Base-by-base conservation (phyloP, 2,329 filamentous ascomycete species). In the Tolypocladium amazonense region DNA sequence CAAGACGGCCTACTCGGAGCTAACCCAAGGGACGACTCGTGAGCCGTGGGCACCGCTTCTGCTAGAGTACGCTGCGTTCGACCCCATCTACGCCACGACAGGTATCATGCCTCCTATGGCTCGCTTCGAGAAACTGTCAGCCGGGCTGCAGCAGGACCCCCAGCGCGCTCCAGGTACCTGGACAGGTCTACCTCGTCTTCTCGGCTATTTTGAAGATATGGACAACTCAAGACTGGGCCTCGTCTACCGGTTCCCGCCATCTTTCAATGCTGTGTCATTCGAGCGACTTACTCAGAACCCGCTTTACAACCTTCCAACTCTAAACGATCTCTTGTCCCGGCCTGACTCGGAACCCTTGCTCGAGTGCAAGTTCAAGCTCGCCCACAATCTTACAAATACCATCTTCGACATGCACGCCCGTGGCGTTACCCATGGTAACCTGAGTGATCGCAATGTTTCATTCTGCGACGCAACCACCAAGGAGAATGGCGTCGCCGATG, bases 121-220 rank as follows among this genome's bases (percentile, higher is more conserved):
- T n/a, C 78, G 81, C 7, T 87, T 88, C 62, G 85, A 87, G 69
- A 85, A 81, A 67, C 73, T 88, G 18, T 85, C 81, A 18, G 76
- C 81, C 5, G 83, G 80, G 0, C 74, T 88, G 15, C 84, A 81
- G 66, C 76, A 78, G 27, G 79, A 81, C 58, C 76, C 81, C 0
- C 80, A 80, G 53, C 75, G 78, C 25, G 76, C 78, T 1, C 79
- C 75, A 7, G 79, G 75, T 30, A 80, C 86, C 2, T 88, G 81
- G 78, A 86, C 81, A 69, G 78, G 89, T 63, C 67, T 87, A 12
- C 82, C 85, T 20, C 79, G 81, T 27, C 74, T 88, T 53, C 72
- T 88, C 15, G 85, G 83, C 2, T 92, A 90, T 67, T 91, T 90
- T 66, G 88, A 92, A 69, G 89, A 92, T 66, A 79, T 88, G 58